A percentile compares a stretch with the other conserved stretches of the same genome.
Evolutionary conservation across 192 early-diverging fungal genomes (phyloP).

Genomic region (Obelidium mucronatum): DNA sequence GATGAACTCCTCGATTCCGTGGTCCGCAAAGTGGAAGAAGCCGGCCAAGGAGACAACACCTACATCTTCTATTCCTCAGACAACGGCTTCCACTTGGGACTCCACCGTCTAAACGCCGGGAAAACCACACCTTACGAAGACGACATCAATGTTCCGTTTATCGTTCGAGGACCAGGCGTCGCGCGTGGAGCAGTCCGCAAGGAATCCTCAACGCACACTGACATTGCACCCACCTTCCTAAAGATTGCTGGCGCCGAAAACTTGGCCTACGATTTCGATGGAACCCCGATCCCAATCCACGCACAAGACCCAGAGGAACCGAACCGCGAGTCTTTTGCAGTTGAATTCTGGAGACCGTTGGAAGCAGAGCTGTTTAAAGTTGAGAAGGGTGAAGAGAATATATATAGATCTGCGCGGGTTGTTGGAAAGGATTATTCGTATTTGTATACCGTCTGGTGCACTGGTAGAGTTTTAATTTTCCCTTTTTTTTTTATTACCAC

Average conservation of each 20-base stretch:
- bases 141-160: no score
- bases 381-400: not conserved
- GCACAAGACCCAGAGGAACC: slow-evolving; percentile 38
- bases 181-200: slow-evolving; percentile 48
- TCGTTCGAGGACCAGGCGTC: slow-evolving; percentile 64
- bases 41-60: slow-evolving; percentile 56
- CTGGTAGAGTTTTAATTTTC: no score
- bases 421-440: slow-evolving; percentile 10
- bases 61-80: slow-evolving; percentile 67
- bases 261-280: slow-evolving; percentile 56
- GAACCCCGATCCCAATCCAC: slow-evolving; percentile 62
- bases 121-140: slow-evolving; percentile 69
- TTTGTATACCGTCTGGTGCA: slow-evolving; percentile 20
- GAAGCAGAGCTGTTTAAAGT: not conserved
- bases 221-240: slow-evolving; percentile 68
- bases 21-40: slow-evolving; percentile 55
- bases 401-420: slow-evolving; percentile 5
- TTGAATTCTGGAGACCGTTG: slow-evolving; percentile 15
- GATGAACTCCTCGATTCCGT: slow-evolving; percentile 68
- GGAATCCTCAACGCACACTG: slow-evolving; percentile 60
- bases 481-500: no score
- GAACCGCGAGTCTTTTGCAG: slow-evolving; percentile 25
- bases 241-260: no score
- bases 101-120: slow-evolving; percentile 66
- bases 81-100: slow-evolving; percentile 74